phyloP scores from a whole-genome alignment of 768 basidiomycete species.

The Tulasnella sp. region DNA sequence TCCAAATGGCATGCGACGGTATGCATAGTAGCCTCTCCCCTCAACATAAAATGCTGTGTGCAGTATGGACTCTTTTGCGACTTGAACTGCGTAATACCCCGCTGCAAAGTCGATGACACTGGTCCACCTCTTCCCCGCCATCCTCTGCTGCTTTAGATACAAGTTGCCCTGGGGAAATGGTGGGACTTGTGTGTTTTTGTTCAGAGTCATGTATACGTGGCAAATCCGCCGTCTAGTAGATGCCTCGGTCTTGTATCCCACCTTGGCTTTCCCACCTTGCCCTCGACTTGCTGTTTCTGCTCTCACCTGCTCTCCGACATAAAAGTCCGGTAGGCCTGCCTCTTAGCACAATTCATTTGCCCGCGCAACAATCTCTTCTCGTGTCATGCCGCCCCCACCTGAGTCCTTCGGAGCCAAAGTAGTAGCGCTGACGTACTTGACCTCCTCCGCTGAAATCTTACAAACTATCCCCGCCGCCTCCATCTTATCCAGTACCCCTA shows the following conservation, averaged over 20 bases:
- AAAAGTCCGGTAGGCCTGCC: conserved; percentile 39
- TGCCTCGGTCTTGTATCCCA: neutral
- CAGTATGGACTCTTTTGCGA: conserved; percentile 36
- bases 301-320: conserved; percentile 10
- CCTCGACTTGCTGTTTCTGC: neutral
- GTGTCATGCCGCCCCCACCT: conserved; percentile 41
- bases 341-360: conserved; percentile 46
- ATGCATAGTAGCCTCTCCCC: conserved; percentile 47
- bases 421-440: conserved; percentile 46
- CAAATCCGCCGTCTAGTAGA: conserved; percentile 46
- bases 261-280: neutral
- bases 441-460: conserved; percentile 42
- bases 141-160: conserved; percentile 45
- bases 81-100: conserved; percentile 45
- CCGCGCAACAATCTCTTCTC: conserved; percentile 45
- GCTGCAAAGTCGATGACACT: conserved; percentile 48
- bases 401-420: conserved; percentile 49
- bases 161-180: conserved; percentile 46
- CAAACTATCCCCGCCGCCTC: conserved; percentile 45
- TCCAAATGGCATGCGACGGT: conserved; percentile 49
- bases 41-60: conserved; percentile 48
- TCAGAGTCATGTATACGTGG: conserved; percentile 47
- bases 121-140: conserved; percentile 47
- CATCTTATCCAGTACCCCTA: conserved; percentile 46
- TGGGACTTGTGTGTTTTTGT: conserved; percentile 38